Conservation (phyloP, 2,329 filamentous ascomycete genomes). For the Talaromyces sp. region DNA sequence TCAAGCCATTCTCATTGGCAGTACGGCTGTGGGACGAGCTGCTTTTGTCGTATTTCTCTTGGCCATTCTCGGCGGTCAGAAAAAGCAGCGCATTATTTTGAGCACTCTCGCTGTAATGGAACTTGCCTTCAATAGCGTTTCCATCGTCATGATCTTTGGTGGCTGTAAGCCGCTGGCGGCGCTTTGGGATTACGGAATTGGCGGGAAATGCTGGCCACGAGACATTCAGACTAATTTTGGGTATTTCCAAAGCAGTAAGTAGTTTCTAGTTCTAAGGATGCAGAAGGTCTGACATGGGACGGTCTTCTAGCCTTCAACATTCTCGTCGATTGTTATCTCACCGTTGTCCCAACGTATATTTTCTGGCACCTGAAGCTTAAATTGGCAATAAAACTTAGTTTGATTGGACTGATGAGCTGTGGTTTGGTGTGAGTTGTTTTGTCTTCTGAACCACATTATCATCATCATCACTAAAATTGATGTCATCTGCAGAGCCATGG, state of each 20-base stretch:
- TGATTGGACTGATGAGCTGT: conserved; percentile 29
- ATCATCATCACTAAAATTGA: too few species aligned
- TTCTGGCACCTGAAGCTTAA: conserved; percentile 34
- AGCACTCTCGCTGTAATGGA: conserved; percentile 23
- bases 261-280: neutral
- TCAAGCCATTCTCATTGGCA: conserved; percentile 23
- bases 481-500: conserved; percentile 24
- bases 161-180: neutral
- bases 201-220: neutral
- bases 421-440: conserved; percentile 29
- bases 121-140: conserved; percentile 23
- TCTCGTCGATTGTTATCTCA: conserved; percentile 29
- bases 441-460: neutral
- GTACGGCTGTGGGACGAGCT: conserved; percentile 23
- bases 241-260: conserved; percentile 8
- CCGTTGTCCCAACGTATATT: conserved; percentile 26
- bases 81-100: conserved; percentile 21
- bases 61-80: conserved; percentile 21
- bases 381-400: conserved; percentile 28
- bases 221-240: neutral
- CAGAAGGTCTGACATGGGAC: conserved; percentile 19
- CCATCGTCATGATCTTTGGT: neutral
- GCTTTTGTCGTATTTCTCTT: conserved; percentile 27
- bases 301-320: conserved; percentile 28
- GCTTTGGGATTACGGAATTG: neutral